Conservation (phyloP, 352 stramenopile species). For the Bremia lactucae region DNA sequence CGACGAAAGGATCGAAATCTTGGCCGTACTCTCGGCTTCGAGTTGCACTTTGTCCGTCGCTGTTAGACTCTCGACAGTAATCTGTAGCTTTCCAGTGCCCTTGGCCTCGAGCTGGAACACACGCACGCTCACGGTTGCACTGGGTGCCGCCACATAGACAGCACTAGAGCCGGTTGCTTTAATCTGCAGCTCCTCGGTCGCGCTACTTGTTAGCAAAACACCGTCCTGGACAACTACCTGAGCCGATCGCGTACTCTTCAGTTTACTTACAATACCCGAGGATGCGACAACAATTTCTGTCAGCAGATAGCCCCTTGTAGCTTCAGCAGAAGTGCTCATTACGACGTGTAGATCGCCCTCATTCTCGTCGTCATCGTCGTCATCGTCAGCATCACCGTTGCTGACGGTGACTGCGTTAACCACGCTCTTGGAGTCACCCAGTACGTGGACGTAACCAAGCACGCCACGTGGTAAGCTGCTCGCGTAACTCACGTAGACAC, state of each 20-base stretch:
- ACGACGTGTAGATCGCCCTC: slow-evolving; percentile 17
- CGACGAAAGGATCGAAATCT: slow-evolving; percentile 11
- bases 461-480: slow-evolving; percentile 14
- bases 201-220: slow-evolving; percentile 15
- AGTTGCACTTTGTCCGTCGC: slow-evolving; percentile 11
- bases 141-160: slow-evolving; percentile 15
- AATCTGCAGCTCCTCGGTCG: slow-evolving; percentile 16
- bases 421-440: slow-evolving; percentile 15
- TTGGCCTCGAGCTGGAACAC: slow-evolving; percentile 13
- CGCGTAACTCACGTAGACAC: slow-evolving; percentile 20
- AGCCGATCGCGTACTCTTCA: slow-evolving; percentile 17
- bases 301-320: slow-evolving; percentile 22
- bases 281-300: slow-evolving; percentile 21
- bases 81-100: slow-evolving; percentile 11
- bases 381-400: slow-evolving; percentile 11
- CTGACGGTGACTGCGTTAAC: slow-evolving; percentile 19
- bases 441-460: slow-evolving; percentile 27
- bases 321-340: no score
- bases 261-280: slow-evolving; percentile 12
- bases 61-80: slow-evolving; percentile 15
- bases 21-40: slow-evolving; percentile 7
- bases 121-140: slow-evolving; percentile 9
- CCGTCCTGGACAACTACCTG: slow-evolving; percentile 22
- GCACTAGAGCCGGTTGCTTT: slow-evolving; percentile 17
- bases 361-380: slow-evolving; percentile 10